Percentiles rank a stretch among this genome's conserved stretches.
Conservation (phyloP, 106 monocot species). For the Amphibolis antarctica region DNA sequence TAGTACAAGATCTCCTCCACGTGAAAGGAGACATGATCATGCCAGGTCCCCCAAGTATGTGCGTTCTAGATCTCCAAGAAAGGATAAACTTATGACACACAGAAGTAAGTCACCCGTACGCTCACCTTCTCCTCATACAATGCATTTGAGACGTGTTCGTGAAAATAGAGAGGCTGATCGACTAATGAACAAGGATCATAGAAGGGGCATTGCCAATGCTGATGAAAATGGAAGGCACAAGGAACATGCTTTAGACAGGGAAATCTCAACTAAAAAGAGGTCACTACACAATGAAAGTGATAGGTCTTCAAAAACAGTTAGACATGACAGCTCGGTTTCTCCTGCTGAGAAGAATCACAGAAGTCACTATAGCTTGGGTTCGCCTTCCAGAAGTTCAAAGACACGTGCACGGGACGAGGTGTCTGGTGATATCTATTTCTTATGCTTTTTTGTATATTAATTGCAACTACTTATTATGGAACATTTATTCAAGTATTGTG, state of each 20-base stretch:
- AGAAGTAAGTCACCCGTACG: neutral
- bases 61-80: slow-evolving; percentile 10
- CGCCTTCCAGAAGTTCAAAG: slow-evolving; percentile 36
- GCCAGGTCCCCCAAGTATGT: slow-evolving; percentile 1
- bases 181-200: slow-evolving; percentile 4
- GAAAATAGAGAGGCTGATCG: slow-evolving; percentile 22
- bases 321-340: slow-evolving; percentile 33
- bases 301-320: slow-evolving; percentile 21
- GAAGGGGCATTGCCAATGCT: slow-evolving; percentile 15
- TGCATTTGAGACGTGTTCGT: slow-evolving; percentile 26
- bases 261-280: slow-evolving; percentile 21
- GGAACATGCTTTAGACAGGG: slow-evolving; percentile 14
- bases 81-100: neutral
- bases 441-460: neutral
- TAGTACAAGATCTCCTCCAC: neutral
- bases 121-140: slow-evolving; percentile 36
- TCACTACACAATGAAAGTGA: slow-evolving; percentile 5
- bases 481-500: no score
- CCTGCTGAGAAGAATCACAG: slow-evolving; percentile 24
- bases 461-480: no score
- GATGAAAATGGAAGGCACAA: slow-evolving; percentile 16
- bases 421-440: slow-evolving; percentile 55
- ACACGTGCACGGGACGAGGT: slow-evolving; percentile 58
- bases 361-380: slow-evolving; percentile 21
- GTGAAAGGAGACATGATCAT: slow-evolving; percentile 7